Conservation (phyloP, 192 early-diverging fungal species). For the Geosiphon pyriformis region DNA sequence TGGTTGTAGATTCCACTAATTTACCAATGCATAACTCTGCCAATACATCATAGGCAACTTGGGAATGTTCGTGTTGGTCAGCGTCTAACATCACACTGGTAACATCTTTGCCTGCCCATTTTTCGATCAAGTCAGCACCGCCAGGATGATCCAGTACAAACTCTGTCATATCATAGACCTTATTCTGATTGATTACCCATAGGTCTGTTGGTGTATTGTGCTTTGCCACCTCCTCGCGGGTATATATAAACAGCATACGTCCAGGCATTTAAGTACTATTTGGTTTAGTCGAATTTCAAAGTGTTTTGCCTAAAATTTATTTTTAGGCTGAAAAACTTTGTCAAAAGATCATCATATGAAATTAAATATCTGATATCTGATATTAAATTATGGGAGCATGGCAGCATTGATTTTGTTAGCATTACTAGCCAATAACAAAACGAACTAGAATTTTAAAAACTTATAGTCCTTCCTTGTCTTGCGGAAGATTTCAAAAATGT, state of each 20-base stretch:
- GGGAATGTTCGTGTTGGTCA: conserved; percentile 71
- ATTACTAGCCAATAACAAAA: no score
- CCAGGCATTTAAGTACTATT: no score
- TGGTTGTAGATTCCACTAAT: conserved; percentile 7
- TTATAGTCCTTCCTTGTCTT: no score
- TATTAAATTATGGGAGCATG: no score
- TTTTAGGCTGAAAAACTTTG: no score
- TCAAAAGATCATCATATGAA: no score
- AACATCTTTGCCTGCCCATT: conserved; percentile 86
- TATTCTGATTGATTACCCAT: conserved; percentile 77
- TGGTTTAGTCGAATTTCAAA: no score
- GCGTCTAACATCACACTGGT: conserved; percentile 72
- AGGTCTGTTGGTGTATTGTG: conserved; percentile 68
- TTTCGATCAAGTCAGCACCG: conserved; percentile 80
- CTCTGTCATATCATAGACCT: conserved; percentile 83
- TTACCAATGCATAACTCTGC: conserved; percentile 76
- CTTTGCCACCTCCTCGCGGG: conserved; percentile 60
- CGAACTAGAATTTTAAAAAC: no score
- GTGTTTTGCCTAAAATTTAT: no score
- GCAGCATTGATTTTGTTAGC: no score
- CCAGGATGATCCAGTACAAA: conserved; percentile 93
- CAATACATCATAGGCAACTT: conserved; percentile 82
- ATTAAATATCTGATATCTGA: no score
- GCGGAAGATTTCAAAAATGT: no score
- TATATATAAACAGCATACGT: conserved; percentile 27